Conservation (phyloP, 2,329 filamentous ascomycete genomes). For the Erysiphe neolycopersici region DNA sequence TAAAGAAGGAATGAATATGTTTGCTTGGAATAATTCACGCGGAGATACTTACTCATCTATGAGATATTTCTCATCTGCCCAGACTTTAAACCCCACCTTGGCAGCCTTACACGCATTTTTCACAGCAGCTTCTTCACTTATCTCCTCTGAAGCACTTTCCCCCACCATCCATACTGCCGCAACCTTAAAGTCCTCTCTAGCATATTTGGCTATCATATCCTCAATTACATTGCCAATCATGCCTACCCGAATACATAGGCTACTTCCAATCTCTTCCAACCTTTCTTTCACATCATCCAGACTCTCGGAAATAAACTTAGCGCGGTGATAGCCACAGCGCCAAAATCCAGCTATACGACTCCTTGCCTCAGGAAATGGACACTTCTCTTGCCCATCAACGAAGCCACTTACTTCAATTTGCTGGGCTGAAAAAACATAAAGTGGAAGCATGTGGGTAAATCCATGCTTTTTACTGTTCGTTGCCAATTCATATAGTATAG, state of each 20-base stretch:
- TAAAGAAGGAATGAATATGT: no score
- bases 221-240: slow-evolving; percentile 29
- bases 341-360: slow-evolving; percentile 41
- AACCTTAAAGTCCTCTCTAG: slow-evolving; percentile 18
- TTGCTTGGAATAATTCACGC: neutral
- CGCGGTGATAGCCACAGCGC: slow-evolving; percentile 46
- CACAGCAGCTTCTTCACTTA: slow-evolving; percentile 31
- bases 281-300: slow-evolving; percentile 44
- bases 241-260: slow-evolving; percentile 37
- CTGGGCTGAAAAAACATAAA: slow-evolving; percentile 41
- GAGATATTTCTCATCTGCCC: slow-evolving; percentile 52
- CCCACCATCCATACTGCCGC: slow-evolving; percentile 47
- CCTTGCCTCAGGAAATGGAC: slow-evolving; percentile 41
- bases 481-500: slow-evolving; percentile 33
- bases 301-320: slow-evolving; percentile 44
- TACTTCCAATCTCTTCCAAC: slow-evolving; percentile 31
- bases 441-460: slow-evolving; percentile 42
- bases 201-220: slow-evolving; percentile 25
- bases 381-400: slow-evolving; percentile 22
- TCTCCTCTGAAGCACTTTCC: slow-evolving; percentile 44
- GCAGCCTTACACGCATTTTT: slow-evolving; percentile 23
- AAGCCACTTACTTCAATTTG: slow-evolving; percentile 56
- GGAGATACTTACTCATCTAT: slow-evolving; percentile 41
- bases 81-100: slow-evolving; percentile 33
- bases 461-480: slow-evolving; percentile 20